A percentile compares a stretch with the other conserved stretches of the same genome.
Evolutionary conservation across 345 rosid species (phyloP).

Genomic region (Citrus medica): DNA sequence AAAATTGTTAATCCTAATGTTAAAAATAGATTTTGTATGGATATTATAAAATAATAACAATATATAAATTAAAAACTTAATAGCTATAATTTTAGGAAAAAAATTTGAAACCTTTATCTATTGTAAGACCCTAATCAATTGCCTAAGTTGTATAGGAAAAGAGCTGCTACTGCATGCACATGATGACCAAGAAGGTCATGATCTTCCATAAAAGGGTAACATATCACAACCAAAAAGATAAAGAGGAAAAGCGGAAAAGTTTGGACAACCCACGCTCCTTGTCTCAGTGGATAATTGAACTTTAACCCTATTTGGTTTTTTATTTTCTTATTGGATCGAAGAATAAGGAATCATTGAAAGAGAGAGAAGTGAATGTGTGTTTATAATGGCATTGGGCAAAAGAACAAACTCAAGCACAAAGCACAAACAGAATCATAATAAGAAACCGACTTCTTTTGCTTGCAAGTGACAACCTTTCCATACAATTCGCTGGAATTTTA

Average conservation of each 20-base stretch:
- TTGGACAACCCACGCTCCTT: constrained; percentile 44
- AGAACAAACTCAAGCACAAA: constrained; percentile 3
- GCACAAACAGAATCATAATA: constrained; percentile 2
- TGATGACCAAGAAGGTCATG: constrained; percentile 33
- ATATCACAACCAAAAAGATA: constrained; percentile 31
- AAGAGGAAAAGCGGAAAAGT: constrained; percentile 26
- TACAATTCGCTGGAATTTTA: constrained; percentile 22
- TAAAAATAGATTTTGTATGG: no score
- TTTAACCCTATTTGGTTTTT: constrained; percentile 2
- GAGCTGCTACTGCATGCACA: constrained; percentile 19
- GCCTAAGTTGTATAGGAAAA: no score
- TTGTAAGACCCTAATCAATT: no score
- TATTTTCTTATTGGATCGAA: constrained; percentile 4
- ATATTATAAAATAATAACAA: no score
- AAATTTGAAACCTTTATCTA: no score
- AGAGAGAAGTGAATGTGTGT: not conserved
- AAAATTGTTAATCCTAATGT: no score
- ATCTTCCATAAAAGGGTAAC: constrained; percentile 30
- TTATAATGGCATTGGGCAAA: not conserved
- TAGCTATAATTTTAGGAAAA: no score
- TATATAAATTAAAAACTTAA: no score
- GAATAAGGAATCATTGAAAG: not conserved
- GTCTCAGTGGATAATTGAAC: constrained; percentile 31
- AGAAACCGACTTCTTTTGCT: constrained; percentile 11
- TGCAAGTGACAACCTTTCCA: constrained; percentile 25